Conservation (phyloP, 208 protist genomes). For the Lotmaria passim region DNA sequence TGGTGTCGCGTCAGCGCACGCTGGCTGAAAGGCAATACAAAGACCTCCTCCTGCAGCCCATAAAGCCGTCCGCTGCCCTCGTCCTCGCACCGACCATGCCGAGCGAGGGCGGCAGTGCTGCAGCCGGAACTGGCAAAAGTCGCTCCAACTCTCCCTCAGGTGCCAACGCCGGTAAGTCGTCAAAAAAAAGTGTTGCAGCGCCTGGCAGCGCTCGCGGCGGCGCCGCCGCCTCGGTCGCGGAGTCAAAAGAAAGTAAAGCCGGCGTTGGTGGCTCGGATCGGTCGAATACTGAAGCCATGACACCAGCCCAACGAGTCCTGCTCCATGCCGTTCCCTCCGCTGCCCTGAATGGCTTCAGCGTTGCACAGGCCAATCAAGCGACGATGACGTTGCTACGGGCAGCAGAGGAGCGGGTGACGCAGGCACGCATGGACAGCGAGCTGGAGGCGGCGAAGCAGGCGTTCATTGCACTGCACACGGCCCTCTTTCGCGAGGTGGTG, state of each 20-base stretch:
- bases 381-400: slow-evolving; percentile 6
- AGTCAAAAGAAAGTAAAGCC: background rate
- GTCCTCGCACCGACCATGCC: slow-evolving; percentile 3
- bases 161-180: background rate
- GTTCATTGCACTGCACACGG: background rate
- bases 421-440: slow-evolving; percentile 8
- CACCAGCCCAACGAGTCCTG: slow-evolving; percentile 17
- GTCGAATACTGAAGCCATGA: background rate
- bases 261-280: background rate
- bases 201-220: slow-evolving; percentile 19
- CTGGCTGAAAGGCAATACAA: slow-evolving; percentile 25
- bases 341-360: slow-evolving; percentile 28
- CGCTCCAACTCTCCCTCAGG: background rate
- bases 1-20: slow-evolving; percentile 12
- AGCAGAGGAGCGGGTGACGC: slow-evolving; percentile 12
- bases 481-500: slow-evolving; percentile 37
- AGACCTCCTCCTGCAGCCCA: slow-evolving; percentile 15
- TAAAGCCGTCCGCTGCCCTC: background rate
- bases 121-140: slow-evolving; percentile 5
- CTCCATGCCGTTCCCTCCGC: slow-evolving; percentile 4
- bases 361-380: background rate
- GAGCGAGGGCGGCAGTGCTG: background rate
- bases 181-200: slow-evolving; percentile 16
- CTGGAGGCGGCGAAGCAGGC: slow-evolving; percentile 9
- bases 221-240: slow-evolving; percentile 8